A percentile compares a stretch with the other conserved stretches of the same genome.
Conservation (phyloP, 176 grass and related monocot genomes). For the Aegilops tauschii region DNA sequence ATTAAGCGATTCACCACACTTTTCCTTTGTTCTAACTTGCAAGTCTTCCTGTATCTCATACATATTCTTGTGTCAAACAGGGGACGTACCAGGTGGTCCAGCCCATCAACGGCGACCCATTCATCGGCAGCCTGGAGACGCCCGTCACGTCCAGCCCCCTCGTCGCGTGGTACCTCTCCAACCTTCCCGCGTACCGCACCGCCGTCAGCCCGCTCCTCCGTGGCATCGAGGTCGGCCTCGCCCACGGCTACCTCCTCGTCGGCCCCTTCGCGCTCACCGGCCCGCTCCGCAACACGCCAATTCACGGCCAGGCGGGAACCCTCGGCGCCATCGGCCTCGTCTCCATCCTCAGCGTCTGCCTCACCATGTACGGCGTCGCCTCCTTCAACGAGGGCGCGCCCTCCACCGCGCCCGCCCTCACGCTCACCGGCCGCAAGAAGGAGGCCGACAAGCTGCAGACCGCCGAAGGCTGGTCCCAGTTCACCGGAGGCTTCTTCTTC, state of each 20-base stretch:
- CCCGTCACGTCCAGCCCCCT: constrained; percentile 89
- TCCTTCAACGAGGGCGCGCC: constrained; percentile 79
- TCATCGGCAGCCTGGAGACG: constrained; percentile 92
- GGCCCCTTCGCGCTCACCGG: constrained; percentile 89
- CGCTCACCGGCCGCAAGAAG: constrained; percentile 90
- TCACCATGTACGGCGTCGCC: constrained; percentile 87
- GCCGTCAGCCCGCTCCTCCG: constrained; percentile 93
- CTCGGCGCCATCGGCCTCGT: constrained; percentile 77
- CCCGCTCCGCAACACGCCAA: constrained; percentile 86
- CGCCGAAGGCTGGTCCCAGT: constrained; percentile 85
- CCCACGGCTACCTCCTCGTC: constrained; percentile 94
- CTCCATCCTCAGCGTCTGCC: constrained; percentile 81
- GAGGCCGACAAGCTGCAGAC: constrained; percentile 97
- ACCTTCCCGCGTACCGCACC: constrained; percentile 96
- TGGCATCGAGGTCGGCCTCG: constrained; percentile 85
- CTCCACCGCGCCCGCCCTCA: constrained; percentile 72
- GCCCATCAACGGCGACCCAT: constrained; percentile 94
- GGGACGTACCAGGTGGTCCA: constrained; percentile 82
- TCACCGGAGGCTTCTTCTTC: constrained; percentile 92
- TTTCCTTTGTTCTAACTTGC: no score
- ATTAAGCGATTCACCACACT: no score
- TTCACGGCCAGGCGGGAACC: constrained; percentile 69
- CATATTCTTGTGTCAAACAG: not conserved
- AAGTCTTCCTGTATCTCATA: no score
- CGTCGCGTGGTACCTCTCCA: constrained; percentile 92